phyloP scores from a whole-genome alignment of 208 protist species.

The Acanthamoeba healyi region DNA sequence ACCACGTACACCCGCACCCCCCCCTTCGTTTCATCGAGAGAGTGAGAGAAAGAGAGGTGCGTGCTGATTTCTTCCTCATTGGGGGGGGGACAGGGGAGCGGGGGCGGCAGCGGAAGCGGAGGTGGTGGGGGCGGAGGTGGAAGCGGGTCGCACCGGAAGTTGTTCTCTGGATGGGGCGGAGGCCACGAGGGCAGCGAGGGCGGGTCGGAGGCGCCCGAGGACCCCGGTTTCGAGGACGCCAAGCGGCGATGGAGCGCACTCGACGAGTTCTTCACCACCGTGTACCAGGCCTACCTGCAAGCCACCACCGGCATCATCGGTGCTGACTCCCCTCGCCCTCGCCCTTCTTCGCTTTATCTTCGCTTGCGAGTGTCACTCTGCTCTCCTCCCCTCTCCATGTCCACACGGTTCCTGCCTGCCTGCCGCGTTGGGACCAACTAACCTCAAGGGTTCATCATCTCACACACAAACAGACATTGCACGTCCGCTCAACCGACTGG shows the following conservation, averaged over 20 bases:
- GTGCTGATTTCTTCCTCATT: neutral
- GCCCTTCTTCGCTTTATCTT: neutral
- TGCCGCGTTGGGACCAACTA: too few relatives aligned
- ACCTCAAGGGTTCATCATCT: too few relatives aligned
- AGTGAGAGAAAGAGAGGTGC: neutral
- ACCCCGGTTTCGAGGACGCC: conserved; percentile 31
- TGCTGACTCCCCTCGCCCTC: too few relatives aligned
- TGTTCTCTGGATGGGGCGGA: neutral
- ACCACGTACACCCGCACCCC: neutral
- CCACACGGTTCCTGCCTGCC: too few relatives aligned
- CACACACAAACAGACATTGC: conserved; percentile 22
- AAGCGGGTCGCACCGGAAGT: neutral
- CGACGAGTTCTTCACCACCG: conserved; percentile 51
- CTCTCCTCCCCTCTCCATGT: too few relatives aligned
- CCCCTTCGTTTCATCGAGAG: neutral
- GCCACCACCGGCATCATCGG: conserved; percentile 49
- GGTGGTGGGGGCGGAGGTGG: too few relatives aligned
- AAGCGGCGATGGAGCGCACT: neutral
- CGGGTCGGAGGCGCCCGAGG: neutral
- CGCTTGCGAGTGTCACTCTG: too few relatives aligned
- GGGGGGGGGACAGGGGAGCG: neutral
- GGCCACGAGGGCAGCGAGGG: neutral
- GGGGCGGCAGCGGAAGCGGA: neutral
- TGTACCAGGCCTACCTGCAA: conserved; percentile 34
- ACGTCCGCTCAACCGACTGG: neutral